Base-by-base conservation (phyloP, 2,329 filamentous ascomycete genomes). In the Aspergillus hortae region DNA sequence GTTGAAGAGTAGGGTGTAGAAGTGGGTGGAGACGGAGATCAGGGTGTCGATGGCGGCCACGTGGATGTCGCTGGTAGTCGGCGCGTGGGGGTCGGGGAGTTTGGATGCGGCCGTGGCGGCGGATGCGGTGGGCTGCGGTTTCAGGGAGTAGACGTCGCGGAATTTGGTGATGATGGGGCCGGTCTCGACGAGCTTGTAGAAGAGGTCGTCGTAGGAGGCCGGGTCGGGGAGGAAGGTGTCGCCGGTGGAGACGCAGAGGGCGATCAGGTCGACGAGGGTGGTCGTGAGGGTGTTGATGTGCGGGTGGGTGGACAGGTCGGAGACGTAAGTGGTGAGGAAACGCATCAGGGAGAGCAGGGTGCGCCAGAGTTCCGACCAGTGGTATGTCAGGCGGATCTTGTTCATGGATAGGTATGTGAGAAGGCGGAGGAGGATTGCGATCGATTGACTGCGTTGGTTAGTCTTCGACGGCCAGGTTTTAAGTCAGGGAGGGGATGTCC, bases 151-250 rank as follows among this genome's bases (percentile, higher is more conserved):
- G 9, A 83, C 86, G 56, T 91, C 84, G 38, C 90, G 84, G 74
- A 97, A 96, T 65, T 89, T 90, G 30, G 80, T 76, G 19, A 97
- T 80, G 11, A 90, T 81, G 45, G 95, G 90, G 10, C 92, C 90
- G 2, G 87, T 89, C 72, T 99, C 94, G 23, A 97, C 91, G 2
- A 97, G 82, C 74, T 99, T 99, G 82, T 99, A 99, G 74, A 99
- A 97, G 0, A 99, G 79, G 65, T 99, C 94, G 63, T 99, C 94
- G 70, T 97, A 97, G 1, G 90, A 86, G 15, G 88, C 83, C 0
- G 91, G 86, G 27, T 89, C 89, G 0, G 92, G 94, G 6, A 99
- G 80, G 72, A 99, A 97, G 2, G 88, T 86, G 68, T 97, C 94
- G 6, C 94, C 94, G 2, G 85, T 84, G 1, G 89, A 94, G 6